A percentile compares a stretch with the other conserved stretches of the same genome.
Evolutionary conservation across 2,329 filamentous ascomycete genomes (phyloP).

Genomic region (Geoglossum cookeanum): DNA sequence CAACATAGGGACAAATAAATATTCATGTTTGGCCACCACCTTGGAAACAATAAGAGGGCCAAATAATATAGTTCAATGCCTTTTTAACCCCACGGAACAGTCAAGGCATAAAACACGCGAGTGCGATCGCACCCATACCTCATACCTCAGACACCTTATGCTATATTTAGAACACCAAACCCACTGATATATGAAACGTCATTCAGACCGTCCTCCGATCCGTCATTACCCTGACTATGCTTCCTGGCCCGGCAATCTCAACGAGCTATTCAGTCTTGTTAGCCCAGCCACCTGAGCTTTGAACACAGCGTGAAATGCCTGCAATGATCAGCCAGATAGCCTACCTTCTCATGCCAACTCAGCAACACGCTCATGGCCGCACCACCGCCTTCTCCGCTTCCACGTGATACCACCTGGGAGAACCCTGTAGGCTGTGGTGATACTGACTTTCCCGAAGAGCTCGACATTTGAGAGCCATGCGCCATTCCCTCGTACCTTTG

Average conservation of each 20-base stretch:
- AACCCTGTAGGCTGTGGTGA: conserved; percentile 74
- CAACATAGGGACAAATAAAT: neutral
- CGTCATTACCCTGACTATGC: conserved; percentile 87
- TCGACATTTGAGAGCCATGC: conserved; percentile 14
- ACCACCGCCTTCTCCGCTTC: conserved; percentile 49
- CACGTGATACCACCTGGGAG: conserved; percentile 50
- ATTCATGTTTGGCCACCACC: neutral
- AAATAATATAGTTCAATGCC: neutral
- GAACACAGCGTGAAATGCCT: conserved; percentile 1
- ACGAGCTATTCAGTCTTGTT: conserved; percentile 37
- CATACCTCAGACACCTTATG: neutral
- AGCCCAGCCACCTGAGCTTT: neutral
- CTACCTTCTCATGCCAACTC: conserved; percentile 89
- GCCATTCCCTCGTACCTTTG: conserved; percentile 80
- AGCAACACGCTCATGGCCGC: conserved; percentile 90
- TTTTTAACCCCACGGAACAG: neutral
- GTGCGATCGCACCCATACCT: neutral
- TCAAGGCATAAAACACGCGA: neutral
- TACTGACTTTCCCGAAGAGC: conserved; percentile 26
- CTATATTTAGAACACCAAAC: neutral
- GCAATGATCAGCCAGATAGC: conserved; percentile 3
- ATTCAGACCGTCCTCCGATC: conserved; percentile 74
- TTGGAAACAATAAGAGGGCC: neutral
- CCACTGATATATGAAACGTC: neutral
- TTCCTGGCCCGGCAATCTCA: conserved; percentile 72